These are phyloP conservation scores for Dimargaris xerosporica DNA, from an alignment of 192 early-diverging fungal genomes.

Conservation along the genomic window DNA sequence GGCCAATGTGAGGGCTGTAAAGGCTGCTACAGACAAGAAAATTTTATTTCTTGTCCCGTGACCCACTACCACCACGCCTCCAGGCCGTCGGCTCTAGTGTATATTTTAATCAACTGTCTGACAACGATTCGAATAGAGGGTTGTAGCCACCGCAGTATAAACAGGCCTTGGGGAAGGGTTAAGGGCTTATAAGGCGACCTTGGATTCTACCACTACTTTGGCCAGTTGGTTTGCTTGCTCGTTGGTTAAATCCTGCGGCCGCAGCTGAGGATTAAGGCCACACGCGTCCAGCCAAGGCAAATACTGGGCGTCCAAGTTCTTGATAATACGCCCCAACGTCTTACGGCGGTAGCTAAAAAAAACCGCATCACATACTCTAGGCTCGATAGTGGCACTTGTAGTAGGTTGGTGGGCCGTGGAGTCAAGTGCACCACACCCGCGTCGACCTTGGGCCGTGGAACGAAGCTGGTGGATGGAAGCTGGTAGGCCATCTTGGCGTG, in stretches of 20 bases:
- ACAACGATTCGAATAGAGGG: no score
- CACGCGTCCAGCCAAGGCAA: constrained; percentile 29
- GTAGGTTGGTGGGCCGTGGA: constrained; percentile 27
- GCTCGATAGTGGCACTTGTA: constrained; percentile 32
- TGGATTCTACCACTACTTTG: constrained; percentile 23
- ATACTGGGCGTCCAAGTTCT: constrained; percentile 30
- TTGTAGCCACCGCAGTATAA: no score
- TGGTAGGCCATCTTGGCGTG: constrained; percentile 42
- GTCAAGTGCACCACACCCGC: constrained; percentile 54
- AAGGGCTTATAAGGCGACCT: constrained; percentile 14
- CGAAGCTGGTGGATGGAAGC: constrained; percentile 45
- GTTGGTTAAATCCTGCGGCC: constrained; percentile 47
- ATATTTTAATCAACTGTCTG: no score
- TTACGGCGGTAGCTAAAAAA: constrained; percentile 56
- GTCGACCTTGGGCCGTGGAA: constrained; percentile 63
- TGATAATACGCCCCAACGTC: constrained; percentile 42
- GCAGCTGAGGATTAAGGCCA: constrained; percentile 33
- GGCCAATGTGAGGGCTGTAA: no score
- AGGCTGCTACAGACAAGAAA: no score
- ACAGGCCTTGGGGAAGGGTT: no score
- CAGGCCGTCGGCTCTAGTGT: no score
- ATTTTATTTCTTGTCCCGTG: no score
- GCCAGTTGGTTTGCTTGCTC: constrained; percentile 43
- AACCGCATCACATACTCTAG: constrained; percentile 43
- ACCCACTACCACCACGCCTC: no score